Percentiles rank a stretch among this genome's conserved stretches.
Conservation (phyloP, 1,139 yeast species). For the Taphrina populina region DNA sequence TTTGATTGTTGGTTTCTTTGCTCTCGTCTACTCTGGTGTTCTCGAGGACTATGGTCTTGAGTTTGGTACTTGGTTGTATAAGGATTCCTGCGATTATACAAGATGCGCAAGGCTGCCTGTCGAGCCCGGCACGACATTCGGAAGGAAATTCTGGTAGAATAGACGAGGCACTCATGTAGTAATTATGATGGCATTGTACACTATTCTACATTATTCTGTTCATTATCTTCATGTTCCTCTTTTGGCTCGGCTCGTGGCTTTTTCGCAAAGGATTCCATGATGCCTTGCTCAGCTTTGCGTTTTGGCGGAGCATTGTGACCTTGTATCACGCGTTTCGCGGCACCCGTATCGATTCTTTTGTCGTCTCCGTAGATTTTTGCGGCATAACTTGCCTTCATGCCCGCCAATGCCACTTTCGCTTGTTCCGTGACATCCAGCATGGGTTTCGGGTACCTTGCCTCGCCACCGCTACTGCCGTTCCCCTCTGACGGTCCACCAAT, state of each 20-base stretch:
- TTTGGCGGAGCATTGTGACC: not conserved
- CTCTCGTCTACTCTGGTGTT: conserved; percentile 47
- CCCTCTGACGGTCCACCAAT: conserved; percentile 12
- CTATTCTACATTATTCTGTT: conserved; percentile 7
- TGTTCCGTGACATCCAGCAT: conserved; percentile 26
- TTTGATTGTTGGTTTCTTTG: conserved; percentile 50
- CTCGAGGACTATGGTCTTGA: conserved; percentile 34
- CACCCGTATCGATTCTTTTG: conserved; percentile 1
- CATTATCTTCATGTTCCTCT: conserved; percentile 25
- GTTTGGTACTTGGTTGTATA: conserved; percentile 18
- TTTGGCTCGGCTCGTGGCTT: conserved; percentile 13
- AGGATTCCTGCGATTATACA: conserved; percentile 28
- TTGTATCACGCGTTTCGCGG: conserved; percentile 2
- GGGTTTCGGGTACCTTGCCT: conserved; percentile 32
- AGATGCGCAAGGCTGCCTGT: conserved; percentile 25
- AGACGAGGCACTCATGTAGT: not conserved
- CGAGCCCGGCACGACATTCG: conserved; percentile 5
- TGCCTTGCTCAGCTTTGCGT: conserved; percentile 22
- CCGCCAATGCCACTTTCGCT: conserved; percentile 19
- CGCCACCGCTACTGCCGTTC: not conserved
- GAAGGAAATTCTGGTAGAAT: not conserved
- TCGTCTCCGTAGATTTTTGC: conserved; percentile 27
- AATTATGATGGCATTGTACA: not conserved
- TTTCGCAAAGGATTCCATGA: conserved; percentile 20
- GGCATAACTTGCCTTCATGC: conserved; percentile 26